Evolutionary conservation across 768 basidiomycete genomes (phyloP), one percentile per base, ranked within the genome.

Genomic region (Mycena vitilis): DNA sequence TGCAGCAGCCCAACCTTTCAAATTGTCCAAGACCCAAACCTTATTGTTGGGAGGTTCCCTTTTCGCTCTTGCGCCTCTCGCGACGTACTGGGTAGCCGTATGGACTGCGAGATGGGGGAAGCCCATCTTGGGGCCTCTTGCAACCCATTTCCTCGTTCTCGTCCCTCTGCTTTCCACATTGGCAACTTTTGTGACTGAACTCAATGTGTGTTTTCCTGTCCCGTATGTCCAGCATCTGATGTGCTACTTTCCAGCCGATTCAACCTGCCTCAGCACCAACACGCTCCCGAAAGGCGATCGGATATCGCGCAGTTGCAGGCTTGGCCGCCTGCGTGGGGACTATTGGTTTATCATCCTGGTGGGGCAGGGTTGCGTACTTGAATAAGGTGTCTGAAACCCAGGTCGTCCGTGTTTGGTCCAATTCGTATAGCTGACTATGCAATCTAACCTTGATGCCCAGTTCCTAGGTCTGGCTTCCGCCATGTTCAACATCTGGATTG

Each of bases 71-170:
- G 82, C 88, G 36, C 90, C 93, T 1, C 85, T 87, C 71, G 83
- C 88, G n/a, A 87, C 87, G 7, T 92, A 93, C 73, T 92, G 88
- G 87, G 78, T 87, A 23, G 86, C 88, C 38, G 84, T 86, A 25
- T 85, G 83, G 79, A 88, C 90, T 12, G 85, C 87, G 37, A 84
- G 89, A 70, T 76, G 78, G 72, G 80, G 79, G 30, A 82, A 86
- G 69, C 85, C 89, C 16, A 65, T 88, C 16, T 78, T 83, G 72
- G 92, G 92, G 0, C 85, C 92, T 13, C 81, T 87, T 18, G 69
- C 86, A 8, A 86, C 90, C 2, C 93, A 94, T 78, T 73, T 80
- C 11, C 58, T 76, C 36, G 86, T 90, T 15, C 78, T 93, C 34
- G 83, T 81, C 16, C 92, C 92, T 1, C 76, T 92, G 55, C 76